Conservation (phyloP, 1,139 yeast species). For the Debaryomyces coudertii region DNA sequence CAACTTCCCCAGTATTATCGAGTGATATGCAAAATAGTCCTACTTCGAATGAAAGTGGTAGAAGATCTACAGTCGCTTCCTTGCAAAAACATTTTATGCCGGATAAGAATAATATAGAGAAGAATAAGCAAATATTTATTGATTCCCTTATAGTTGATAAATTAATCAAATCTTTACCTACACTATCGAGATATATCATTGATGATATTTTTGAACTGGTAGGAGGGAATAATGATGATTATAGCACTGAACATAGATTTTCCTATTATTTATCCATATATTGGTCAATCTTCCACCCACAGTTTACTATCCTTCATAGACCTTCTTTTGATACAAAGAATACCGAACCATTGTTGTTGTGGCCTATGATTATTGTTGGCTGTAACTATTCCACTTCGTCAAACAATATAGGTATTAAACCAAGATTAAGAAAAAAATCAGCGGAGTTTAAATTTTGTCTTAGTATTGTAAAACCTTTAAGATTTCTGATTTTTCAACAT, state of each 20-base stretch:
- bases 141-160: constrained; percentile 27
- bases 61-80: constrained; percentile 9
- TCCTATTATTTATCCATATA: constrained; percentile 38
- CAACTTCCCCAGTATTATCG: constrained; percentile 30
- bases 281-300: constrained; percentile 66
- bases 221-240: constrained; percentile 15
- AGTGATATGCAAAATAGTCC: constrained; percentile 20
- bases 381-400: constrained; percentile 31
- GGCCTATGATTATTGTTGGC: constrained; percentile 63
- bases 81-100: neutral
- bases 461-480: constrained; percentile 59
- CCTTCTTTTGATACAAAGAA: constrained; percentile 63
- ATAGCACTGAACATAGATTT: constrained; percentile 29
- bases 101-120: constrained; percentile 25
- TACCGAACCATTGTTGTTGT: constrained; percentile 55
- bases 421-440: constrained; percentile 20
- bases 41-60: constrained; percentile 11
- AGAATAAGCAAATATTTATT: constrained; percentile 33
- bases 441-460: constrained; percentile 32
- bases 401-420: constrained; percentile 22
- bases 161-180: constrained; percentile 23
- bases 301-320: constrained; percentile 61
- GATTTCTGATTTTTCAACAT: constrained; percentile 64
- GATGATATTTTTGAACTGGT: constrained; percentile 21
- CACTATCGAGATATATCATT: constrained; percentile 22